Evolutionary conservation across 495 filamentous ascomycete species (phyloP), one percentile per base, ranked within the genome.

Genomic region (Chlorociboria aeruginascens): DNA sequence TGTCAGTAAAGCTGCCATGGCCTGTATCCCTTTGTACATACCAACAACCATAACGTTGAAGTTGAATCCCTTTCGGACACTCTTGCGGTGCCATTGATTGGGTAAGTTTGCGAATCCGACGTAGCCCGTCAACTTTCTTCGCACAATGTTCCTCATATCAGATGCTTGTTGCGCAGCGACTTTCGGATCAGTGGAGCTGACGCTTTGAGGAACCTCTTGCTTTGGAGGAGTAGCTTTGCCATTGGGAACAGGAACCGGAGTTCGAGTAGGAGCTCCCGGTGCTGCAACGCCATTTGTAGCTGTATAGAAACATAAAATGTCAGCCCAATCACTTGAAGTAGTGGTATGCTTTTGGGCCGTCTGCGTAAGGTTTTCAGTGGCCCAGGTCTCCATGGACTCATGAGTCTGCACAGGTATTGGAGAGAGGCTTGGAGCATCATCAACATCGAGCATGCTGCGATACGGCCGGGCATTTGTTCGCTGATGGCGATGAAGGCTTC

Each of bases 11-110:
- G 13, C 34, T 16, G 10, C n/a, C 29, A 49, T 0, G 11, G 31
- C 34, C 28, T 9, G 7, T n/a, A 28, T 37, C n/a, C 41, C 20
- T 32, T 8, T 28, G 46, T 46, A 76, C 73, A 51, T 74, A 98
- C 92, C 92, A 67, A 98, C 92, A 67, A 98, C 92, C 92, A 98
- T 98, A 50, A 97, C 92, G 63, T 98, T 98, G 77, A 98, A 98
- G 77, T 97, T 98, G 81, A 98, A 98, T 50, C 92, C 92, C 68
- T 98, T 98, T 62, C 92, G 85, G 59, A 98, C 93, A 77, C 89
- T 95, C 83, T 98, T 98, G 68, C 92, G 89, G 74, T 98, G 92
- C 93, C 93, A 98, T 69, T 98, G 92, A 70, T 98, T 98, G 38
- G 92, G 92, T 68, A 98, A 72, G 64, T 98, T 98, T 64, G 92